These are phyloP conservation scores for Xerocomus nothofagi DNA, from an alignment of 1,284 basidiomycete genomes.

Conservation along the genomic window DNA sequence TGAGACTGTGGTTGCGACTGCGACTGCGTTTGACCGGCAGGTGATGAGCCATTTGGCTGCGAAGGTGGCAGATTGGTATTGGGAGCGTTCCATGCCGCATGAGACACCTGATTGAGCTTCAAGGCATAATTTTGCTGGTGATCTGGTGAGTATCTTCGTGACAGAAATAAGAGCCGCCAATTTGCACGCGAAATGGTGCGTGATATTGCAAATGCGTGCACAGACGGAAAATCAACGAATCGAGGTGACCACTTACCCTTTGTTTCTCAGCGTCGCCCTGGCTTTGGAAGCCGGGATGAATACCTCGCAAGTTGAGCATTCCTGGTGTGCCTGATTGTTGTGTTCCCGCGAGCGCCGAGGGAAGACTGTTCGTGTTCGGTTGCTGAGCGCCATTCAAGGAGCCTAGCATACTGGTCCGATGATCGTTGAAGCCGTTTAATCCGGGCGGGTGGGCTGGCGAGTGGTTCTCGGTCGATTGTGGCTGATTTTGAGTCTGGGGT, in stretches of 20 bases:
- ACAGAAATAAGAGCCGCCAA: slow-evolving; percentile 1
- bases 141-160: slow-evolving; percentile 15
- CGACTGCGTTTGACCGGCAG: slow-evolving; percentile 35
- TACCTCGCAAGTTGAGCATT: slow-evolving; percentile 63
- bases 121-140: slow-evolving; percentile 55
- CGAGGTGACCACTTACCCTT: slow-evolving; percentile 51
- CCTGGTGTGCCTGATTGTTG: slow-evolving; percentile 57
- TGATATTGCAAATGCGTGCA: not conserved
- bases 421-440: slow-evolving; percentile 63
- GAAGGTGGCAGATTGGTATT: slow-evolving; percentile 36
- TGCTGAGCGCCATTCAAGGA: slow-evolving; percentile 42
- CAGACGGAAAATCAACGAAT: not conserved
- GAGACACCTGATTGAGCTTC: slow-evolving; percentile 61
- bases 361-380: slow-evolving; percentile 17
- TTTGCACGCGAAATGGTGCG: not conserved
- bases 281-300: slow-evolving; percentile 58
- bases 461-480: slow-evolving; percentile 38
- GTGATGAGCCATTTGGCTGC: slow-evolving; percentile 33
- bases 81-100: slow-evolving; percentile 60
- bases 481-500: slow-evolving; percentile 34
- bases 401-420: slow-evolving; percentile 56
- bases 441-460: slow-evolving; percentile 62
- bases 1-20: slow-evolving; percentile 27
- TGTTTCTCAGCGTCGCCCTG: slow-evolving; percentile 63
- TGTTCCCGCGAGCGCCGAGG: slow-evolving; percentile 24